Evolutionary conservation across 2,329 filamentous ascomycete genomes (phyloP).

Genomic region (Sclerotinia borealis): DNA sequence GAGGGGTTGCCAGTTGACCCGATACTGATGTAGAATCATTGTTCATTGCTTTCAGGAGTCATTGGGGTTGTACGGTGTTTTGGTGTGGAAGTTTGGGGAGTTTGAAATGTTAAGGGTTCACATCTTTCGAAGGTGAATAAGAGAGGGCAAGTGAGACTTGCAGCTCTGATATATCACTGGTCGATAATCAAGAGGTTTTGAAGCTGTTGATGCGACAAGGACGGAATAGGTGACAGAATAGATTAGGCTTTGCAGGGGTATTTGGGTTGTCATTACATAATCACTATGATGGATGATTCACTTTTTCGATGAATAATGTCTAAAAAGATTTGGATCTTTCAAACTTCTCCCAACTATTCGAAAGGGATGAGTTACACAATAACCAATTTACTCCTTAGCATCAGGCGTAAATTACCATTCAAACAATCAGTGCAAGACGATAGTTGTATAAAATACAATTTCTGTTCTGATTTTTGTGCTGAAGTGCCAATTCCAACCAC

Average conservation of each 20-base stretch:
- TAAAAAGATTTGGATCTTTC: not conserved
- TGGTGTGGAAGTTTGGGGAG: slow-evolving; percentile 5
- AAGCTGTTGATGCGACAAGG: not conserved
- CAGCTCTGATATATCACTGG: not conserved
- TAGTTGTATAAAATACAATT: not conserved
- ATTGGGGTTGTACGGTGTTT: slow-evolving; percentile 23
- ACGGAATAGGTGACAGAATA: not conserved
- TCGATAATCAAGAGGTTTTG: not conserved
- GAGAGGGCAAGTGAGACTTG: slow-evolving; percentile 1
- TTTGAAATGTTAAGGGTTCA: no score
- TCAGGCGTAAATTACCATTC: not conserved
- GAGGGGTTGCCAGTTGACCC: slow-evolving; percentile 24
- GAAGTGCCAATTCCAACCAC: not conserved
- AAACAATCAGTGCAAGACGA: not conserved
- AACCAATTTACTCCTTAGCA: not conserved
- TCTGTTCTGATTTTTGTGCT: no score
- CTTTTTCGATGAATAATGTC: not conserved
- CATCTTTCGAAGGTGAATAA: slow-evolving; percentile 17
- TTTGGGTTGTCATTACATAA: not conserved
- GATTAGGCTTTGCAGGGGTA: not conserved
- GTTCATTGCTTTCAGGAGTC: slow-evolving; percentile 42
- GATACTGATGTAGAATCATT: slow-evolving; percentile 40
- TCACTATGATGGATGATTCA: not conserved
- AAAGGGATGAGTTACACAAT: not conserved
- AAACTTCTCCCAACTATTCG: not conserved